These are phyloP conservation scores for Stevia rebaudiana DNA, from an alignment of 140 eudicot genomes.

Conservation along the genomic window DNA sequence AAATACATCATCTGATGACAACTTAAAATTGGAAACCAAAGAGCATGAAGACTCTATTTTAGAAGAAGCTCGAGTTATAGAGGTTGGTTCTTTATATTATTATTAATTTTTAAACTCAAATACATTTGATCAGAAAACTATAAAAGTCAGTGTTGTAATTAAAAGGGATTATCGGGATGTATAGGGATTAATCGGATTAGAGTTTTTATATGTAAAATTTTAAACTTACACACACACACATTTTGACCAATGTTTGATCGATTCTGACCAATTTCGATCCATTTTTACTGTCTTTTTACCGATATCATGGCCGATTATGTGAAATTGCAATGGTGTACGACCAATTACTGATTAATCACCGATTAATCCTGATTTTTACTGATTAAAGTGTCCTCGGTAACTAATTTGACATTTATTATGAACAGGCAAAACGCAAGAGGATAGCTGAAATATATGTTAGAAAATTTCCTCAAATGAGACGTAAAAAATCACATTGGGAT, in stretches of 20 bases:
- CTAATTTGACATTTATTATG: slow-evolving; percentile 26
- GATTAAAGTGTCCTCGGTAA: slow-evolving; percentile 14
- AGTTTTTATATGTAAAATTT: too few relatives aligned
- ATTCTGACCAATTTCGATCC: too few relatives aligned
- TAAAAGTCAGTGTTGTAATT: too few relatives aligned
- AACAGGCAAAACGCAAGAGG: slow-evolving; percentile 86
- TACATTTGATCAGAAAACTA: background rate
- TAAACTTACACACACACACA: too few relatives aligned
- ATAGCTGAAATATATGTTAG: slow-evolving; percentile 67
- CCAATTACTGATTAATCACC: too few relatives aligned
- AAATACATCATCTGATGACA: slow-evolving; percentile 34
- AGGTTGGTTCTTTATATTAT: slow-evolving; percentile 45
- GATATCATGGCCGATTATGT: too few relatives aligned
- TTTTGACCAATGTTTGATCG: too few relatives aligned
- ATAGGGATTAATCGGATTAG: too few relatives aligned
- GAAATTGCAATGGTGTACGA: too few relatives aligned
- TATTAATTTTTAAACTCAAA: background rate
- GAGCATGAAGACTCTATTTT: slow-evolving; percentile 72
- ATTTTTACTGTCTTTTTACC: too few relatives aligned
- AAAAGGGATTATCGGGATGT: too few relatives aligned
- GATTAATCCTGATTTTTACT: too few relatives aligned
- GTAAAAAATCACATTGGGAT: slow-evolving; percentile 73
- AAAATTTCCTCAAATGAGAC: slow-evolving; percentile 33
- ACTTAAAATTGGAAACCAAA: slow-evolving; percentile 30
- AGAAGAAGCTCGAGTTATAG: slow-evolving; percentile 72